phyloP scores from a whole-genome alignment of 495 filamentous ascomycete species.

The Bathelium albidoporum region DNA sequence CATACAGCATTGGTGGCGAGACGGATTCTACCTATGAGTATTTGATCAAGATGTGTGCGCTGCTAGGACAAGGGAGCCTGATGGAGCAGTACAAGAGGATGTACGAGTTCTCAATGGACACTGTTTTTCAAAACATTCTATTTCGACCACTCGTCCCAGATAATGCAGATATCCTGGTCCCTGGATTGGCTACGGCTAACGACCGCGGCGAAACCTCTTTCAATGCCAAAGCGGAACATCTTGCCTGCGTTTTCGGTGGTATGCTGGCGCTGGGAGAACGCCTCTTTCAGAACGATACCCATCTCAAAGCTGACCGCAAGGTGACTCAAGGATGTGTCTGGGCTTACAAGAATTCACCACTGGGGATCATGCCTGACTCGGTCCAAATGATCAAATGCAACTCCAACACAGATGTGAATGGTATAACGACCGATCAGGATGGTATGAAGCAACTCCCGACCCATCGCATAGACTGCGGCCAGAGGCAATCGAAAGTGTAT shows the following conservation, averaged over 20 bases:
- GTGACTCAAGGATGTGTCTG: conserved; percentile 88
- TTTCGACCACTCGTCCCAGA: conserved; percentile 39
- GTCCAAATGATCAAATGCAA: conserved; percentile 41
- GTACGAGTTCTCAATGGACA: conserved; percentile 30
- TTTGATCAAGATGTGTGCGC: conserved; percentile 37
- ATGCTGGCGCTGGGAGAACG: conserved; percentile 45
- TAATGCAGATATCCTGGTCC: conserved; percentile 31
- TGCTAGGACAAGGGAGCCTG: conserved; percentile 25
- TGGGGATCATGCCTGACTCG: conserved; percentile 57
- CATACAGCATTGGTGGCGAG: conserved; percentile 31
- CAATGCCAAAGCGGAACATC: conserved; percentile 38
- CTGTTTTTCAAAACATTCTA: conserved; percentile 31
- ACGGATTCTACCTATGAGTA: conserved; percentile 33
- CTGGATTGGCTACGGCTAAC: conserved; percentile 19
- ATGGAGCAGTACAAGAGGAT: conserved; percentile 35
- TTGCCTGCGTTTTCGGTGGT: conserved; percentile 50
- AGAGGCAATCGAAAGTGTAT: conserved; percentile 88
- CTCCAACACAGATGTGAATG: conserved; percentile 32
- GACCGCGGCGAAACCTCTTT: conserved; percentile 12
- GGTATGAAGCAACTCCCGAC: conserved; percentile 42
- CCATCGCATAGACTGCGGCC: conserved; percentile 87
- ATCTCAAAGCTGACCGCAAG: conserved; percentile 42
- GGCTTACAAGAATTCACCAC: conserved; percentile 71
- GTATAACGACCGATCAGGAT: conserved; percentile 28
- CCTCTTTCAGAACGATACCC: conserved; percentile 43